These are phyloP conservation scores for Parietichytrium sp. DNA, from an alignment of 108 stramenopile species.

Conservation along the genomic window DNA sequence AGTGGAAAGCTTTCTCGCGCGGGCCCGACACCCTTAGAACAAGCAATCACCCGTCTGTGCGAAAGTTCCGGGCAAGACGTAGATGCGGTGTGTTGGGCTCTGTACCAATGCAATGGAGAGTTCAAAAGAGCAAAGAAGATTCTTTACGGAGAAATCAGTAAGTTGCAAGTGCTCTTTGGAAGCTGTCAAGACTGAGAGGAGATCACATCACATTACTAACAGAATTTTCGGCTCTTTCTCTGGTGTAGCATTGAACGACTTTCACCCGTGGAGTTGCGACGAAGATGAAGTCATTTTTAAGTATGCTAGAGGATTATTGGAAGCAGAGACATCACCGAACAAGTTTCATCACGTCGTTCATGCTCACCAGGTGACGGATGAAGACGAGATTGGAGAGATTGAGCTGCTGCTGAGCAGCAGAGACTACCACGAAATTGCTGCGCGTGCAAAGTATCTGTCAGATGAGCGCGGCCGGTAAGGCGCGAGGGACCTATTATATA, in stretches of 20 bases:
- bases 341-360: neutral
- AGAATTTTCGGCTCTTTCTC: too few species aligned
- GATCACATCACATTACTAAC: too few species aligned
- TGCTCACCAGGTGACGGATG: neutral
- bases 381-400: too few species aligned
- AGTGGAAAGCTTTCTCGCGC: too few species aligned
- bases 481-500: too few species aligned
- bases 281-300: neutral
- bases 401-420: too few species aligned
- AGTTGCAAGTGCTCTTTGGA: too few species aligned
- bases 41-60: too few species aligned
- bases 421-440: conserved; percentile 4
- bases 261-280: neutral
- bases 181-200: too few species aligned
- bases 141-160: neutral
- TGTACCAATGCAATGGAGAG: neutral
- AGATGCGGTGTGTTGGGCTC: conserved; percentile 12
- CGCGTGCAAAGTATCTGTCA: neutral
- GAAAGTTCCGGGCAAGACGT: too few species aligned
- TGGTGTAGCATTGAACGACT: conserved; percentile 16
- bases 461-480: too few species aligned
- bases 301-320: neutral
- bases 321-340: neutral
- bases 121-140: neutral
- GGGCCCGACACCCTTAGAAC: too few species aligned